phyloP scores from a whole-genome alignment of 1,284 basidiomycete genomes.

The Ustilago lituana region DNA sequence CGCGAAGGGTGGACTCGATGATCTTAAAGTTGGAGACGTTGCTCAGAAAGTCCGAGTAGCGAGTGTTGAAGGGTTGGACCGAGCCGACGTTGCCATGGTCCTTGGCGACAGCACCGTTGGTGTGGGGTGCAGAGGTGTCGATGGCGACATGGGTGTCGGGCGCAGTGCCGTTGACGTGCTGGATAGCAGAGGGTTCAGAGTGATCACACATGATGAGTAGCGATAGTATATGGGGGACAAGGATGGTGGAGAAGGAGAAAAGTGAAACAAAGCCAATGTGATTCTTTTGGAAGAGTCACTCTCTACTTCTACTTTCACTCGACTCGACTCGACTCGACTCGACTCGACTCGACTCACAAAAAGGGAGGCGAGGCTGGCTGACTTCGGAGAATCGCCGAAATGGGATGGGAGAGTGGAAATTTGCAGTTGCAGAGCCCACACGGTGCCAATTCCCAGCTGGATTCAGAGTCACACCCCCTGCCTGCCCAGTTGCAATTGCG shows the following conservation, averaged over 20 bases:
- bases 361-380: not conserved
- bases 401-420: too few species aligned
- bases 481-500: too few species aligned
- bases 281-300: too few species aligned
- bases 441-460: too few species aligned
- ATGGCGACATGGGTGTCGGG: constrained; percentile 61
- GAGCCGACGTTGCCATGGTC: constrained; percentile 43
- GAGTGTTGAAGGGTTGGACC: constrained; percentile 54
- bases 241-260: not conserved
- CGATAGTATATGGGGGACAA: not conserved
- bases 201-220: constrained; percentile 54
- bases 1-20: constrained; percentile 95
- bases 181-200: constrained; percentile 43
- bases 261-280: constrained; percentile 1
- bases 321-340: too few species aligned
- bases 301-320: not conserved
- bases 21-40: constrained; percentile 73
- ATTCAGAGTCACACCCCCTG: too few species aligned
- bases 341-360: too few species aligned
- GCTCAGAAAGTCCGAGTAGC: constrained; percentile 63
- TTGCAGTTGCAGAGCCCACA: too few species aligned
- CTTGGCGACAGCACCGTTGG: constrained; percentile 27
- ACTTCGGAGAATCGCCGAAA: constrained; percentile 6
- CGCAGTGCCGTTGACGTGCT: constrained; percentile 55
- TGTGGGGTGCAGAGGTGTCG: constrained; percentile 48